Evolutionary conservation across 306 rosid species (phyloP).

Genomic region (Coriaria nepalensis): DNA sequence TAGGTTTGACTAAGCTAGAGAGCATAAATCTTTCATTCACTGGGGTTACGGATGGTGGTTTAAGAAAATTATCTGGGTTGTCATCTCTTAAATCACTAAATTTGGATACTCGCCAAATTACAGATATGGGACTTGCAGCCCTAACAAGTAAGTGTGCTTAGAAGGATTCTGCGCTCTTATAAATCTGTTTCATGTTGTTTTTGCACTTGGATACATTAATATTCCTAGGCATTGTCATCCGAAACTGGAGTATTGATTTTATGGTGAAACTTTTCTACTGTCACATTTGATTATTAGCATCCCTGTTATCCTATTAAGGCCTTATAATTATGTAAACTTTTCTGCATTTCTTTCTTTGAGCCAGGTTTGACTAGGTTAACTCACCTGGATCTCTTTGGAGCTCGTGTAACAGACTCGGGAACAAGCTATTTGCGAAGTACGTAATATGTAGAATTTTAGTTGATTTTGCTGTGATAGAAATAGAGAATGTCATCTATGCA

Average conservation of each 20-base stretch:
- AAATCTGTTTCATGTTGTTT: background rate
- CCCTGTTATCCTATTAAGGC: no score
- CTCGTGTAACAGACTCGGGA: conserved; percentile 78
- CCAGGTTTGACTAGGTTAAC: conserved; percentile 82
- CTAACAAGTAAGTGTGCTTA: conserved; percentile 50
- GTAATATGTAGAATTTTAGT: conserved; percentile 7
- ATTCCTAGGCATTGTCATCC: no score
- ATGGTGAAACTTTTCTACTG: background rate
- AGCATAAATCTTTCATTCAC: conserved; percentile 86
- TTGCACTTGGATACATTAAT: background rate
- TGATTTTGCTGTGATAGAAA: background rate
- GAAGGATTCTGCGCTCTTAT: conserved; percentile 3
- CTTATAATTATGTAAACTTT: background rate
- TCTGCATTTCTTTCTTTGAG: conserved; percentile 6
- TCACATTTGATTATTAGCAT: background rate
- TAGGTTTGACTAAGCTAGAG: conserved; percentile 73
- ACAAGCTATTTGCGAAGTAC: conserved; percentile 61
- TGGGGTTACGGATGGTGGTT: conserved; percentile 46
- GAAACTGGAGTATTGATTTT: no score
- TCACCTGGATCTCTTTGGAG: conserved; percentile 90
- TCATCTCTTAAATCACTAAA: conserved; percentile 82
- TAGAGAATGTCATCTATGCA: background rate
- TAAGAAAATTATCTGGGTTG: conserved; percentile 62
- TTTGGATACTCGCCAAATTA: conserved; percentile 78
- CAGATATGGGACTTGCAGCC: conserved; percentile 69